Percentiles rank a stretch among this genome's conserved stretches.
Conservation (phyloP, 176 grass and related monocot species). For the Carex littledalei region DNA sequence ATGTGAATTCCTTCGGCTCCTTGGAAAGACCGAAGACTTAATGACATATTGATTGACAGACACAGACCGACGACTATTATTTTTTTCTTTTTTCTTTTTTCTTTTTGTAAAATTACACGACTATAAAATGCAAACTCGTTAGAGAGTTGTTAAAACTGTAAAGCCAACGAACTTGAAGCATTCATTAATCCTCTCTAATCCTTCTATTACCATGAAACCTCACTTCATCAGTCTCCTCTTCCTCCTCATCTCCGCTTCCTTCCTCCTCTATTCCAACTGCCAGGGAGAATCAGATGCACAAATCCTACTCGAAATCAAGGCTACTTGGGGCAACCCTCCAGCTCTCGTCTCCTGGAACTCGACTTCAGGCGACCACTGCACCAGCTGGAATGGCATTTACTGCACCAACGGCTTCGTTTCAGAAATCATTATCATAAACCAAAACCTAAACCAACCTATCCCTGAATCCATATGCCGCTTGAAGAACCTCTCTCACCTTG, state of each 20-base stretch:
- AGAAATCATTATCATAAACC: background rate
- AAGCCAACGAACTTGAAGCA: background rate
- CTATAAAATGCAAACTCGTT: background rate
- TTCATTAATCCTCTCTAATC: background rate
- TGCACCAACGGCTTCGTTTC: constrained; percentile 29
- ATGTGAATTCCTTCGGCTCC: no score
- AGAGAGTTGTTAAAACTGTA: background rate
- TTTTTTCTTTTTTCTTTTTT: no score
- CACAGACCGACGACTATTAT: no score
- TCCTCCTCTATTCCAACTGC: background rate
- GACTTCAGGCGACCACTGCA: constrained; percentile 33
- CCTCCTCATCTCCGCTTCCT: background rate
- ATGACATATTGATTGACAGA: no score
- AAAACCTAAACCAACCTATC: constrained; percentile 16
- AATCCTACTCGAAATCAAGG: constrained; percentile 30
- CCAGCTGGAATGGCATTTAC: constrained; percentile 29
- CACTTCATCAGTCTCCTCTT: background rate
- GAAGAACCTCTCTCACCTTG: constrained; percentile 1
- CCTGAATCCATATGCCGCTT: constrained; percentile 40
- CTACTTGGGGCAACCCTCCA: constrained; percentile 26
- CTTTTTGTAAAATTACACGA: no score
- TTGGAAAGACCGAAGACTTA: no score
- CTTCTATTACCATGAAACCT: background rate
- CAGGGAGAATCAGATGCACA: background rate
- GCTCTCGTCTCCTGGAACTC: constrained; percentile 46